These are phyloP conservation scores for Lagenidium giganteum DNA, from an alignment of 352 stramenopile species.

Conservation along the genomic window DNA sequence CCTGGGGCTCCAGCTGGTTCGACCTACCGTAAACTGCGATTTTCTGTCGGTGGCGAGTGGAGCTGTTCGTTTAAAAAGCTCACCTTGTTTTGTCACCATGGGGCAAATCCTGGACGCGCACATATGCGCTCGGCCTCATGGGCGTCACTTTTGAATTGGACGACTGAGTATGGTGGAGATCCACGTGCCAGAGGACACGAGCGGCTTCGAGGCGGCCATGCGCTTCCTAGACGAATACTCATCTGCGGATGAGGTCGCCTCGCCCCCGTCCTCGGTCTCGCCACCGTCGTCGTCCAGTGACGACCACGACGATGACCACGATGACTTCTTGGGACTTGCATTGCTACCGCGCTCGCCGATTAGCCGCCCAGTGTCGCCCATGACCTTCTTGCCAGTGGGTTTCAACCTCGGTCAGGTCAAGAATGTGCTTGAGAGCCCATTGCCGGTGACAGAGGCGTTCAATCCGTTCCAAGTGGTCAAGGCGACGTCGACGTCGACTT, in stretches of 20 bases:
- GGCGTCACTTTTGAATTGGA: neutral
- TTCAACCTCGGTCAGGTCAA: too few species aligned
- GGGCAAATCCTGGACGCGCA: slow-evolving; percentile 7
- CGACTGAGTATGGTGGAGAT: neutral
- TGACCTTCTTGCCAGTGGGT: too few species aligned
- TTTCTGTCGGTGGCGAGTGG: too few species aligned
- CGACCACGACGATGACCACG: neutral
- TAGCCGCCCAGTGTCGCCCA: too few species aligned
- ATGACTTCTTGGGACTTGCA: neutral
- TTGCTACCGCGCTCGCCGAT: slow-evolving; percentile 5
- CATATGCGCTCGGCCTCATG: neutral
- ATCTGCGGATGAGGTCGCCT: neutral
- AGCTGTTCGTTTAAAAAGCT: too few species aligned
- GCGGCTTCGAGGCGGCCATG: slow-evolving; percentile 15
- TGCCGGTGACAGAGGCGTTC: too few species aligned
- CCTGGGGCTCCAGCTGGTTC: too few species aligned
- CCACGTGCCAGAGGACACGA: too few species aligned
- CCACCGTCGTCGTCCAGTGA: neutral
- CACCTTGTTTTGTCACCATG: slow-evolving; percentile 3
- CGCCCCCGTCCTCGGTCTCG: slow-evolving; percentile 1
- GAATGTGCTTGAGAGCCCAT: too few species aligned
- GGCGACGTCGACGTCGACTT: too few species aligned
- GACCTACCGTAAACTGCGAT: too few species aligned
- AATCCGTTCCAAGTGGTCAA: neutral
- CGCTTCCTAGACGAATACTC: slow-evolving; percentile 17